These are phyloP conservation scores for Globisporangium parvum DNA, from an alignment of 352 stramenopile species.

Conservation along the genomic window DNA sequence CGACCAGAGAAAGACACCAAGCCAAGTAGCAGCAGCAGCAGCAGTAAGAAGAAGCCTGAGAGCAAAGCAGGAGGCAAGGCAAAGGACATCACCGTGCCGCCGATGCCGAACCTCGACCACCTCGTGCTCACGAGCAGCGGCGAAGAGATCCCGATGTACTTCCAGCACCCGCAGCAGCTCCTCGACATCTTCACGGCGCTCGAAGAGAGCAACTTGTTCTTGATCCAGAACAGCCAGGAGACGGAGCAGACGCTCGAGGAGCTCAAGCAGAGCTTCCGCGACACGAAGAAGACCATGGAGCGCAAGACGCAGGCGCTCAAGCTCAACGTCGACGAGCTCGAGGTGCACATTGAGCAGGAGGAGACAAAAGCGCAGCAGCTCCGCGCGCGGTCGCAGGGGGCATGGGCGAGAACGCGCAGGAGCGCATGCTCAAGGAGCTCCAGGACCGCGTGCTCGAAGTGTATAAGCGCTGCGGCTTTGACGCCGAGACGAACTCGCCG, in stretches of 20 bases:
- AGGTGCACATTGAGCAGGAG: slow-evolving; percentile 84
- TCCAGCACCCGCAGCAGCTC: slow-evolving; percentile 89
- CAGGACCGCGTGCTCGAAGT: slow-evolving; percentile 86
- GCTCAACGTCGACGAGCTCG: slow-evolving; percentile 86
- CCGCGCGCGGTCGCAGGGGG: slow-evolving; percentile 55
- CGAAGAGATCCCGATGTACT: slow-evolving; percentile 95
- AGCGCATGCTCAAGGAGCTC: slow-evolving; percentile 86
- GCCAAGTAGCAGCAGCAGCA: neutral
- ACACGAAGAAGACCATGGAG: slow-evolving; percentile 88
- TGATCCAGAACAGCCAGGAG: slow-evolving; percentile 95
- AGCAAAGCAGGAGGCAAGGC: slow-evolving; percentile 25
- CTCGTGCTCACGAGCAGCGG: slow-evolving; percentile 69
- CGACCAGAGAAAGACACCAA: slow-evolving; percentile 52
- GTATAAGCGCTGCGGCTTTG: slow-evolving; percentile 92
- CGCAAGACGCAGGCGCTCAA: slow-evolving; percentile 80
- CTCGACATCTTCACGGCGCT: slow-evolving; percentile 91
- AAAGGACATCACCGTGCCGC: slow-evolving; percentile 40
- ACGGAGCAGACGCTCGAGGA: slow-evolving; percentile 94
- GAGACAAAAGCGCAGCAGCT: slow-evolving; percentile 81
- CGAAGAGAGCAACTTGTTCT: slow-evolving; percentile 94
- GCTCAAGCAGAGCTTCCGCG: slow-evolving; percentile 90
- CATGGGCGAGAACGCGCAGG: slow-evolving; percentile 82
- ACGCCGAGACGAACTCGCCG: slow-evolving; percentile 87
- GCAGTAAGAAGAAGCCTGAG: slow-evolving; percentile 45
- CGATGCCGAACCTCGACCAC: slow-evolving; percentile 63